A percentile compares a stretch with the other conserved stretches of the same genome.
phyloP scores from a whole-genome alignment of 2,329 filamentous ascomycete genomes.

The Celoporthe dispersa region DNA sequence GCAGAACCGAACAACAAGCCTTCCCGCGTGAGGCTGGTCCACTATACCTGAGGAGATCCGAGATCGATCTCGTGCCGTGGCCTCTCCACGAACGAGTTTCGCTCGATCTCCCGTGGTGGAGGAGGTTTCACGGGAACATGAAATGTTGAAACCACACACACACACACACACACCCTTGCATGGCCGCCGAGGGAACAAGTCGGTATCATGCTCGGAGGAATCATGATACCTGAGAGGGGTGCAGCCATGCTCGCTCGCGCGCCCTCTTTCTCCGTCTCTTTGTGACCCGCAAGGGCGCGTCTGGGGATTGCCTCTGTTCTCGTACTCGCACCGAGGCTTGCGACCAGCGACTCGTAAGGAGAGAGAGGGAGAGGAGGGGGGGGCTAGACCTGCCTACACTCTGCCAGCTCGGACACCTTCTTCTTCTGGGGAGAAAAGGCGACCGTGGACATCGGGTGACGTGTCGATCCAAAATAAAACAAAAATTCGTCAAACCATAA shows the following conservation, averaged over 20 bases:
- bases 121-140: constrained; percentile 1
- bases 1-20: not conserved
- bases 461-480: not conserved
- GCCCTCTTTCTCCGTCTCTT: not conserved
- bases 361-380: no score
- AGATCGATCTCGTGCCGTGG: not conserved
- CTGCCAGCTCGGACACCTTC: not conserved
- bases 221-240: not conserved
- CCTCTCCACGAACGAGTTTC: not conserved
- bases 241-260: not conserved
- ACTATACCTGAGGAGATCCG: not conserved
- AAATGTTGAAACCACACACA: constrained; percentile 8
- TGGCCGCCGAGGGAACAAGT: not conserved
- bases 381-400: not conserved
- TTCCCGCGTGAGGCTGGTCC: not conserved
- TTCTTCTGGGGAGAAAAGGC: not conserved
- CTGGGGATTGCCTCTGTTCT: not conserved
- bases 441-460: not conserved
- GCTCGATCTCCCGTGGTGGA: not conserved
- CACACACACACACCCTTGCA: not conserved
- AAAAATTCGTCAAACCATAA: not conserved
- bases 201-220: not conserved
- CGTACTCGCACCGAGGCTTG: not conserved
- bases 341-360: not conserved
- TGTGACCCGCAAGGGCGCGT: not conserved